phyloP scores from a whole-genome alignment of 768 basidiomycete species.

The Mycena metata region DNA sequence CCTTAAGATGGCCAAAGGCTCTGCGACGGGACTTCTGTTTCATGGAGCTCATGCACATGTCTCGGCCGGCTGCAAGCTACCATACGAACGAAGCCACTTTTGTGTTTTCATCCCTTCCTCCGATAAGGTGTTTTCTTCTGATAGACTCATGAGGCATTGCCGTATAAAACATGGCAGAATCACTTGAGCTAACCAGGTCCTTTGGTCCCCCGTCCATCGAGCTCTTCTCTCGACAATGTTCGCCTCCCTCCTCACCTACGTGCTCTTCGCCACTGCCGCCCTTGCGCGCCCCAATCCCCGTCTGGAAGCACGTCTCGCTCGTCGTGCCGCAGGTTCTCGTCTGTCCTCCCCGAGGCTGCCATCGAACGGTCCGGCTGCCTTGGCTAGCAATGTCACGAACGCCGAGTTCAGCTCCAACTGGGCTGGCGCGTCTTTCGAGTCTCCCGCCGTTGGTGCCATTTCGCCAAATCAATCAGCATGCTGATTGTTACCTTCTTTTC shows the following conservation, averaged over 20 bases:
- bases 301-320: constrained; percentile 5
- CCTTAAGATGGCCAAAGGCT: too few species aligned
- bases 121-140: too few species aligned
- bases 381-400: constrained; percentile 37
- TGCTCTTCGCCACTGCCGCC: constrained; percentile 13
- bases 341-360: neutral
- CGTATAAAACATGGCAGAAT: too few species aligned
- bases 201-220: too few species aligned
- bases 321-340: constrained; percentile 6
- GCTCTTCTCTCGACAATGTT: constrained; percentile 1
- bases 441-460: constrained; percentile 37
- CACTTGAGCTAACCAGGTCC: too few species aligned
- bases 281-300: constrained; percentile 3
- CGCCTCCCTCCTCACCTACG: neutral
- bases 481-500: neutral
- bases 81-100: too few species aligned
- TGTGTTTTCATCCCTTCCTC: too few species aligned
- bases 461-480: neutral
- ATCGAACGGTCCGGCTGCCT: neutral
- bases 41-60: too few species aligned
- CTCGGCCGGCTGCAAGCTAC: too few species aligned
- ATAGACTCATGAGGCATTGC: too few species aligned
- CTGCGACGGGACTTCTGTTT: too few species aligned
- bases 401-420: constrained; percentile 50
- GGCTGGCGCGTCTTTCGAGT: constrained; percentile 49